Percentiles rank a stretch among this genome's conserved stretches.
Conservation (phyloP, 176 grass and related monocot species). For the Thinopyrum elongatum region DNA sequence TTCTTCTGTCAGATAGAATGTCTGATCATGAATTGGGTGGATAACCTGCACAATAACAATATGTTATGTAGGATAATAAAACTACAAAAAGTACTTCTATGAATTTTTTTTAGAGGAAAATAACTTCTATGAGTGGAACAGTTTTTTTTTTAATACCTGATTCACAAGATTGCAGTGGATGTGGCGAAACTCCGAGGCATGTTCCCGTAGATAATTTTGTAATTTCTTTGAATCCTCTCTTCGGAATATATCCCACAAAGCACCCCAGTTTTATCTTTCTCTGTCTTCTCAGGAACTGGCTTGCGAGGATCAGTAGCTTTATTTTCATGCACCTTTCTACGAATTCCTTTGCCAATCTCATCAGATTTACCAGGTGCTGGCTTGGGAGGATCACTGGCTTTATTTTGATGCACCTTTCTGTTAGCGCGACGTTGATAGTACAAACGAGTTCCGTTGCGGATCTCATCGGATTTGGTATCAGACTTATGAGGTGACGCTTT, state of each 20-base stretch:
- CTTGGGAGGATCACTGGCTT: background rate
- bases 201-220: slow-evolving; percentile 63
- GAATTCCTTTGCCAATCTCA: slow-evolving; percentile 9
- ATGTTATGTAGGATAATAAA: slow-evolving; percentile 1
- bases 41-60: slow-evolving; percentile 46
- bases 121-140: background rate
- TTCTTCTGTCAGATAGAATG: slow-evolving; percentile 70
- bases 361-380: background rate
- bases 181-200: slow-evolving; percentile 72
- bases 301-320: background rate
- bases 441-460: background rate
- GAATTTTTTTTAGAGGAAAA: too few species aligned
- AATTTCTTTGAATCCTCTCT: slow-evolving; percentile 72
- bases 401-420: background rate
- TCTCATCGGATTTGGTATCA: slow-evolving; percentile 21
- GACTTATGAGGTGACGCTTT: background rate
- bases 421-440: background rate
- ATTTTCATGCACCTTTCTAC: background rate
- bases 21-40: slow-evolving; percentile 82
- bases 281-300: slow-evolving; percentile 4
- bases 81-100: background rate
- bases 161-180: slow-evolving; percentile 52
- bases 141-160: slow-evolving; percentile 34
- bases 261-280: slow-evolving; percentile 42
- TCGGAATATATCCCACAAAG: slow-evolving; percentile 90